Evolutionary conservation across 768 basidiomycete species (phyloP), one percentile per base, ranked within the genome.

Genomic region (Russula vinacea): DNA sequence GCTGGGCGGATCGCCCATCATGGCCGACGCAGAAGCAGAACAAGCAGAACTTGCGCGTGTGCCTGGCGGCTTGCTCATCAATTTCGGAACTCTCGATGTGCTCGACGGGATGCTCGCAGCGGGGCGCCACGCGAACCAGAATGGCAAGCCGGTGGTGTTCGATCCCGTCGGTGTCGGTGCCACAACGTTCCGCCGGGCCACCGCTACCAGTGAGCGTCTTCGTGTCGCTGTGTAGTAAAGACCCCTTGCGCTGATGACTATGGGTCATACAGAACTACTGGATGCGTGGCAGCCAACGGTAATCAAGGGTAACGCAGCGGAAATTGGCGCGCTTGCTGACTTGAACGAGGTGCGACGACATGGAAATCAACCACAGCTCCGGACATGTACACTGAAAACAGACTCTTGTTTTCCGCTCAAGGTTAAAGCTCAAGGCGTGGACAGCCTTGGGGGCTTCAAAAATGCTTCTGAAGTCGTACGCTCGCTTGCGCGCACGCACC

Each of bases 101-200:
- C 78, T 86, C 56, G 81, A 85, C 40, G 86, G 90, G 42, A 94
- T 95, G 89, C 72, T 87, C 17, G 79, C 81, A 4, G 91, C 89
- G 5, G 93, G 92, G 17, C 71, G 70, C 51, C 80, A 79, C 66
- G 90, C 88, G 16, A 95, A 94, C 69, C 71, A 78, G 53, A 81
- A 81, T 58, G 78, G 79, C 68, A 93, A 88, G 70, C 90, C 92
- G 0, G 74, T 97, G 14, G 81, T 97, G 0, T 90, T 96, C 64
- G 95, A 97, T 72, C 95, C 95, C 2, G 95, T 98, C 13, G 95
- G 92, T 22, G 82, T 94, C 0, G 94, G 94, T 7, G 94, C 95
- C 0, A 90, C 90, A 2, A 68, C 74, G 4, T 90, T 84, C 73
- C 82, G 94, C 54, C 84, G 85, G 67, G 76, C 78, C 11, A 81